Percentiles rank a stretch among this genome's conserved stretches.
These are phyloP conservation scores for Suillus subluteus DNA, from an alignment of 768 basidiomycete species.

Conservation along the genomic window DNA sequence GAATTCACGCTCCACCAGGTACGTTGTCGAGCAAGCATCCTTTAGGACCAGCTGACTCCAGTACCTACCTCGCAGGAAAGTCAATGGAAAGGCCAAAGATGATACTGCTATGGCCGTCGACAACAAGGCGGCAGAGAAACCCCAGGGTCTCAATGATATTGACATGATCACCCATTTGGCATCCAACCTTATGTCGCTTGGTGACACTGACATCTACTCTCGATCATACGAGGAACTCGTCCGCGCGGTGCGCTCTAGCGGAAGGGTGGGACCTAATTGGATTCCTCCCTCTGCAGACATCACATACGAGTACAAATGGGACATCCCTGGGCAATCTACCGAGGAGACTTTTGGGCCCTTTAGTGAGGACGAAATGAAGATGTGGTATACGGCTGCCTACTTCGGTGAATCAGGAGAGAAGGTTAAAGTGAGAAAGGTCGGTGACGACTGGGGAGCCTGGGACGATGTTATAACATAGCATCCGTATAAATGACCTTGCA, in stretches of 20 bases:
- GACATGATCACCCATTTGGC: conserved; percentile 84
- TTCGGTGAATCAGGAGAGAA: conserved; percentile 82
- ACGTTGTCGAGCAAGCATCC: conserved; percentile 10
- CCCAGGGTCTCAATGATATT: conserved; percentile 55
- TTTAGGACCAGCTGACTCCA: not conserved
- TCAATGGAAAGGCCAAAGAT: conserved; percentile 35
- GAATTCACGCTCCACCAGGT: conserved; percentile 31
- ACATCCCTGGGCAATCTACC: conserved; percentile 51
- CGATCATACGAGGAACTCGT: conserved; percentile 86
- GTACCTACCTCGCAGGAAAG: conserved; percentile 21
- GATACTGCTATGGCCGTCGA: conserved; percentile 54
- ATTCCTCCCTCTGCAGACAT: conserved; percentile 74
- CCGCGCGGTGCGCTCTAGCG: conserved; percentile 71
- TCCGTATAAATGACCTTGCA: not conserved
- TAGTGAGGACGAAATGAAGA: conserved; percentile 74
- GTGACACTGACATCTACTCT: conserved; percentile 85
- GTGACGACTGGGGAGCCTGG: conserved; percentile 79
- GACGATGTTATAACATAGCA: conserved; percentile 56
- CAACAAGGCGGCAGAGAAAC: conserved; percentile 32
- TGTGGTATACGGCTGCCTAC: conserved; percentile 81
- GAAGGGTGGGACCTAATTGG: conserved; percentile 71
- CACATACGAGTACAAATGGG: conserved; percentile 85
- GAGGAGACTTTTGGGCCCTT: conserved; percentile 79
- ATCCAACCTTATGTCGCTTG: conserved; percentile 85
- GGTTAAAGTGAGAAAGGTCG: conserved; percentile 68